Conservation (phyloP, 2,329 filamentous ascomycete species). For the Fusarium penzigii region DNA sequence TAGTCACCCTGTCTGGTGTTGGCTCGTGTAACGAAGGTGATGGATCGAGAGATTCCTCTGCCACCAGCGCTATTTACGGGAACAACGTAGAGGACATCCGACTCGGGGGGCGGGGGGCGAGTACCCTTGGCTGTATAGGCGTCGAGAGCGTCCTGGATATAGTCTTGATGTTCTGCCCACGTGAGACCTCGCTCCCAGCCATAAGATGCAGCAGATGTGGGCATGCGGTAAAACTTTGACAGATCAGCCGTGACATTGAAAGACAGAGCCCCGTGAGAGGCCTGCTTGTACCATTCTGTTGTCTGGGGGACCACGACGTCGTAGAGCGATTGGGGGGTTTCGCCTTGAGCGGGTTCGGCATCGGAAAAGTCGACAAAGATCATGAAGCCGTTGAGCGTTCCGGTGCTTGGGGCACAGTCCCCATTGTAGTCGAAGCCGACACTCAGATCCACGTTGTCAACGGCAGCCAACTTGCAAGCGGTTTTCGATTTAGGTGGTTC, state of each 20-base stretch:
- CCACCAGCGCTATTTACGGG: constrained; percentile 6
- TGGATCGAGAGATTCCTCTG: not conserved
- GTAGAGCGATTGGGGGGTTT: constrained; percentile 25
- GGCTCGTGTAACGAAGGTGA: constrained; percentile 2
- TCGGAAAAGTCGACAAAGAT: constrained; percentile 41
- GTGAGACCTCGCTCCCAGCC: constrained; percentile 7
- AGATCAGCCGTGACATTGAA: constrained; percentile 26
- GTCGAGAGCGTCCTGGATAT: constrained; percentile 18
- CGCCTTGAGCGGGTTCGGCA: constrained; percentile 15
- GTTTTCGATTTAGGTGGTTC: no score
- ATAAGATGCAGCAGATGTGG: constrained; percentile 26
- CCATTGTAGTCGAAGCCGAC: constrained; percentile 1
- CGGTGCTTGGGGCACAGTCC: constrained; percentile 35
- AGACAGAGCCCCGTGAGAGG: constrained; percentile 24
- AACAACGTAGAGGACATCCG: constrained; percentile 17
- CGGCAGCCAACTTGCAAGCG: no score
- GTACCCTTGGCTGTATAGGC: constrained; percentile 8
- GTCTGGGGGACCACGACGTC: constrained; percentile 14
- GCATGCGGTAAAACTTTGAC: constrained; percentile 30
- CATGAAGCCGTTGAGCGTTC: constrained; percentile 35
- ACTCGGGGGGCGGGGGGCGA: constrained; percentile 2
- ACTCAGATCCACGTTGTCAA: no score
- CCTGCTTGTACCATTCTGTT: constrained; percentile 24
- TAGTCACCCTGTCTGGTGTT: not conserved
- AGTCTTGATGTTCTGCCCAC: constrained; percentile 3